Evolutionary conservation across 257 asterid genomes (phyloP).

Genomic region (Solanum stenotomum): DNA sequence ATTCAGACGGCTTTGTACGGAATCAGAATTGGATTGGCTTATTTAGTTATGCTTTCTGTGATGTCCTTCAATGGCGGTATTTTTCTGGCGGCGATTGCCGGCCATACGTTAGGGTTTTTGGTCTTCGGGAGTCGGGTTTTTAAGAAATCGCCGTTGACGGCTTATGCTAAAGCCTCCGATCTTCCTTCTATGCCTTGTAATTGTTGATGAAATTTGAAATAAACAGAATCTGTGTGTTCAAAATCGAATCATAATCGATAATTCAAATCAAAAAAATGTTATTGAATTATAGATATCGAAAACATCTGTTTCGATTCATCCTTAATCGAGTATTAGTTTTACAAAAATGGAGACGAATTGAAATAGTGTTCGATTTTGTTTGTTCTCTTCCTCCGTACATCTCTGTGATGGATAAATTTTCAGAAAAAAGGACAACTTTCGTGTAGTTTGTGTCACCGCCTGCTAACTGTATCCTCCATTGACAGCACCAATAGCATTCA

Average conservation of each 20-base stretch:
- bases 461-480: background rate
- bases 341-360: background rate
- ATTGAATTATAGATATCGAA: background rate
- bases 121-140: conserved; percentile 35
- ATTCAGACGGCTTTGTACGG: conserved; percentile 42
- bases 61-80: conserved; percentile 63
- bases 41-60: conserved; percentile 60
- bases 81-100: conserved; percentile 39
- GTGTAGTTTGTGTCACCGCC: background rate
- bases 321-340: too few species aligned
- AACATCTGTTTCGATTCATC: too few species aligned
- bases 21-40: conserved; percentile 46
- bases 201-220: background rate
- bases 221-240: background rate
- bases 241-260: too few species aligned
- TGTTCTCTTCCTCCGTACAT: too few species aligned
- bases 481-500: too few species aligned
- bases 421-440: background rate
- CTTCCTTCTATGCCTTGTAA: conserved; percentile 31
- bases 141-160: conserved; percentile 2
- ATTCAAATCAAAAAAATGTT: background rate
- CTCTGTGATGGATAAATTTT: background rate
- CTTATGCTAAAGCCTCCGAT: conserved; percentile 25
- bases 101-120: conserved; percentile 44
- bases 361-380: background rate